phyloP scores from a whole-genome alignment of 352 stramenopile genomes.

The Peronospora belbahrii region DNA sequence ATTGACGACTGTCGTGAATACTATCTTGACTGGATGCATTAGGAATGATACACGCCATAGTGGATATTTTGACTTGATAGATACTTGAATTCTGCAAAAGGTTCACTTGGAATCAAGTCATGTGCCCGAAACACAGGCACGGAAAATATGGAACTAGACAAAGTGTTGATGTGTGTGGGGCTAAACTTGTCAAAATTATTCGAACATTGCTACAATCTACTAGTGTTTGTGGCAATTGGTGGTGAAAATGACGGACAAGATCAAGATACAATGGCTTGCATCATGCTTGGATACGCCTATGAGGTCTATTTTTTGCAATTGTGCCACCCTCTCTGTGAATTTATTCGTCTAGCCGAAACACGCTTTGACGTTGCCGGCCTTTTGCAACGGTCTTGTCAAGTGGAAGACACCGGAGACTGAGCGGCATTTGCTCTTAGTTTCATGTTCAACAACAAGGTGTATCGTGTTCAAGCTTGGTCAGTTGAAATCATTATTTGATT shows the following conservation, averaged over 20 bases:
- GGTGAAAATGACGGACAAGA: conserved; percentile 5
- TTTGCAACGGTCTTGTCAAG: conserved; percentile 12
- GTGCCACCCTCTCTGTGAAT: conserved; percentile 18
- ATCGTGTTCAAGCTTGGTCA: too few relatives aligned
- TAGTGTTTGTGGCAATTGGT: conserved; percentile 13
- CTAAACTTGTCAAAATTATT: conserved; percentile 1
- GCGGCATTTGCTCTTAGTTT: too few relatives aligned
- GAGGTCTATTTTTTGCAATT: conserved; percentile 2
- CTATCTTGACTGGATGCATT: conserved; percentile 19
- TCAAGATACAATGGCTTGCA: conserved; percentile 19
- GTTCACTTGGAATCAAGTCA: neutral
- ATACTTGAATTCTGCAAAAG: too few relatives aligned
- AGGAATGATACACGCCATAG: conserved; percentile 5
- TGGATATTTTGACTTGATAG: neutral
- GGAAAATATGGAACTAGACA: conserved; percentile 11
- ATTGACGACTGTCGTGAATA: conserved; percentile 14
- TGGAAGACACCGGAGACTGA: conserved; percentile 8
- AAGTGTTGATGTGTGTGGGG: conserved; percentile 9
- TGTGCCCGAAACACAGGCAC: neutral
- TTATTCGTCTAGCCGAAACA: conserved; percentile 9
- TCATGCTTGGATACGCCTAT: conserved; percentile 5
- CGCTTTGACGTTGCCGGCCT: conserved; percentile 11
- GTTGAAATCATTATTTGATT: conserved; percentile 18
- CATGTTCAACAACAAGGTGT: too few relatives aligned
- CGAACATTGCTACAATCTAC: conserved; percentile 10